Base-by-base conservation (phyloP, 345 rosid species). In the Xanthoceras sorbifolium region DNA sequence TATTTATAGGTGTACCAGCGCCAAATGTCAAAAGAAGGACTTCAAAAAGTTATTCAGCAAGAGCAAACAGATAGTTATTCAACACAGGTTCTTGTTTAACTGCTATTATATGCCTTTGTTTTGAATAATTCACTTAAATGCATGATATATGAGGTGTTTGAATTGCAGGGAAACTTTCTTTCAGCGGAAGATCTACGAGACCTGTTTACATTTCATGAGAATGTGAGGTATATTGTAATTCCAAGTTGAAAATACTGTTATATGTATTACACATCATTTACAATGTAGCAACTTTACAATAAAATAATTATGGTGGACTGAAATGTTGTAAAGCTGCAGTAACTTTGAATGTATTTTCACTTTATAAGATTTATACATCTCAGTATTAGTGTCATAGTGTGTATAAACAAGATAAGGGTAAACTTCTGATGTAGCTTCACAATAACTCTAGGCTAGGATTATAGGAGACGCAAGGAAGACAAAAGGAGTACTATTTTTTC, bases 11-110 rank as follows among this genome's bases (percentile, higher is more conserved):
- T 93, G 59, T 96, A 91, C 79, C 99, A 93, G 88, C 97, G 98
- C 44, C 99, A 96, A 84, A 88, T 96, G 97, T 96, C 97, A 69
- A 96, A 93, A 80, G 99, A 96, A 88, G 99, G 99, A 85, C 98
- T 96, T 84, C 98, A 96, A 79, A 92, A 93, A 81, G 92, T 96
- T 75, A 96, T 93, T 84, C 97, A 92, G 84, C 81, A 82, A 71
- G 97, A 89, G 80, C 89, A 88, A 76, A 80, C 80, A 48, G 91
- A 88, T 66, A 84, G 80, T 71, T 28, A 38, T 72, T 76, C 66
- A 6, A 67, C 83, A 76, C 90, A 96, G 94, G 99, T 96, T 48
- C 64, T 72, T 79, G 1, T 34, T 46, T 64, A 55, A 46, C 65
- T 23, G 23, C 12, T 70, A 68, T 73, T 71, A 38, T n/a, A n/a